Evolutionary conservation across 768 basidiomycete genomes (phyloP), one percentile per base, ranked within the genome.

Genomic region (Termitomyces sp.): DNA sequence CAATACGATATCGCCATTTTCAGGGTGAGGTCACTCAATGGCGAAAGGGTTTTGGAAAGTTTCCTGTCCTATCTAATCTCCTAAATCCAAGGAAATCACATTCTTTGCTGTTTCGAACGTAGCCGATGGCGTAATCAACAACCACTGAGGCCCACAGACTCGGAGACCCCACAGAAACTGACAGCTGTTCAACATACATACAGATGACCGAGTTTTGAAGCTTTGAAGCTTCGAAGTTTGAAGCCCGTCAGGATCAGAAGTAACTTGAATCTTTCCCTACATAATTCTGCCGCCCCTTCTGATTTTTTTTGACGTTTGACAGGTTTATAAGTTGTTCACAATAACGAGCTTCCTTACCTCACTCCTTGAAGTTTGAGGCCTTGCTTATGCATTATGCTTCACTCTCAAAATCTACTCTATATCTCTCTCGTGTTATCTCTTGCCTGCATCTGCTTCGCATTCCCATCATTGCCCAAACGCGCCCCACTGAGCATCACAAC

Each of bases 401-500:
- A 11, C 31, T 43, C 10, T 29, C 37, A 38, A 38, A 34, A 14
- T 55, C 31, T 55, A 1, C n/a, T 12, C 17, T 56, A 7, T n/a
- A 31, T 45, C 2, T 56, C 17, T 56, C 42, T 56, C 11, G 55
- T n/a, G 17, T n/a, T 43, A 31, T 56, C 0, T 7, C 11, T 45
- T 6, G 17, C 15, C 5, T 56, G 11, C 10, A 17, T 43, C 15
- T 7, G 42, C n/a, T 10, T 12, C 1, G 40, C 55, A 17, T 56
- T 68, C 11, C 71, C 71, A 8, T 61, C 63, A 7, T 60, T 72
- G 29, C 59, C 63, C 17, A 75, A 70, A 60, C 70, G 71, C 40
- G 69, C 42, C 32, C 1, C 69, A 10, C 72, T 70, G 15, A 73
- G 75, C 3, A 76, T 79, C 31, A 77, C 71, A 3, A 73, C 73